A percentile compares a stretch with the other conserved stretches of the same genome.
Conservation (phyloP, 2,329 filamentous ascomycete species). For the Akanthomyces muscarius region DNA sequence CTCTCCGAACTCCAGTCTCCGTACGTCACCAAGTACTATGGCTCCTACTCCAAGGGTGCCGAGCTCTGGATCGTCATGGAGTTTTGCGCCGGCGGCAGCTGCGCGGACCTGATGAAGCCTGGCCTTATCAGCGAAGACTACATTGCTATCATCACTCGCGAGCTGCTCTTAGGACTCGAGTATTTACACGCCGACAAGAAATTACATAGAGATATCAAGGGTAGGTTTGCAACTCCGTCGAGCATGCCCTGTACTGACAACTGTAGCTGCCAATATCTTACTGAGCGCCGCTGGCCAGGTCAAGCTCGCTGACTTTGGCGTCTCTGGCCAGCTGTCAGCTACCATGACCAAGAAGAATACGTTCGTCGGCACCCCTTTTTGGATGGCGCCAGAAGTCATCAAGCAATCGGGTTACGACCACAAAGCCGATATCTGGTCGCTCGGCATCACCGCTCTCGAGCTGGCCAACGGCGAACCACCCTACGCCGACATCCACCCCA, state of each 20-base stretch:
- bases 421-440: constrained; percentile 96
- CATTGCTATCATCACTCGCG: constrained; percentile 90
- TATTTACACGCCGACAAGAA: constrained; percentile 96
- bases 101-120: constrained; percentile 92
- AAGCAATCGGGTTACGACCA: constrained; percentile 98
- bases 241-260: background rate
- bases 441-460: constrained; percentile 91
- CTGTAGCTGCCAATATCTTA: constrained; percentile 81
- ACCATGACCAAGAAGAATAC: constrained; percentile 99
- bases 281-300: constrained; percentile 89
- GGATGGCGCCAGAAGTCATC: constrained; percentile 99
- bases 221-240: constrained; percentile 38
- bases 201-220: constrained; percentile 93
- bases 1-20: constrained; percentile 92
- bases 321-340: constrained; percentile 90
- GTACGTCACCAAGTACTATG: constrained; percentile 96
- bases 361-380: constrained; percentile 96
- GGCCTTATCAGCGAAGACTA: constrained; percentile 90
- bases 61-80: constrained; percentile 99
- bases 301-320: constrained; percentile 94
- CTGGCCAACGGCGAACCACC: constrained; percentile 89
- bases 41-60: constrained; percentile 91
- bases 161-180: constrained; percentile 83
- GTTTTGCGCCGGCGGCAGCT: constrained; percentile 95
- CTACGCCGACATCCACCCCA: constrained; percentile 94